A percentile compares a stretch with the other conserved stretches of the same genome.
Conservation (phyloP, 2,329 filamentous ascomycete genomes). For the Cladosporium sp. region DNA sequence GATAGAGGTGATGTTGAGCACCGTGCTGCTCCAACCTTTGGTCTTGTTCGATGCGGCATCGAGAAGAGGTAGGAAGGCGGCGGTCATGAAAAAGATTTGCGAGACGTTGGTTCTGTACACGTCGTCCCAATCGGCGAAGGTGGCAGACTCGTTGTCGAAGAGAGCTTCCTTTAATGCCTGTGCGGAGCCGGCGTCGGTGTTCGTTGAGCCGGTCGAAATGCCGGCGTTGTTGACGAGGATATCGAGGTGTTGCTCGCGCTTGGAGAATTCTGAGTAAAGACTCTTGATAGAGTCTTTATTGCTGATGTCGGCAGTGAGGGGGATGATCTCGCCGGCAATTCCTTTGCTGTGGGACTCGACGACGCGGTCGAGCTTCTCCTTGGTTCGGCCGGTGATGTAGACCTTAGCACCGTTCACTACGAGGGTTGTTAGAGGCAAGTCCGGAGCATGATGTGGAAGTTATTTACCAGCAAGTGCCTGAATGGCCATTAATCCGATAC, state of each 20-base stretch:
- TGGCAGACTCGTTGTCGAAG: slow-evolving; percentile 38
- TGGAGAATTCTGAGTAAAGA: slow-evolving; percentile 40
- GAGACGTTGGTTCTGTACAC: slow-evolving; percentile 47
- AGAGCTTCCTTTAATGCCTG: slow-evolving; percentile 43
- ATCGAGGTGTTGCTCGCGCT: slow-evolving; percentile 42
- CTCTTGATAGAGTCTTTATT: slow-evolving; percentile 41
- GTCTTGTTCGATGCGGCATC: slow-evolving; percentile 40
- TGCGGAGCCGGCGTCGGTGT: slow-evolving; percentile 36
- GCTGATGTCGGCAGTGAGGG: slow-evolving; percentile 41
- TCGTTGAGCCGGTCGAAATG: slow-evolving; percentile 38
- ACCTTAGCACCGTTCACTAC: slow-evolving; percentile 38
- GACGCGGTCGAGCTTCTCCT: slow-evolving; percentile 47
- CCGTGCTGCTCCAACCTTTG: slow-evolving; percentile 40
- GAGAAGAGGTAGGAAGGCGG: slow-evolving; percentile 44
- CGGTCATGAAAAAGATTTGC: slow-evolving; percentile 45
- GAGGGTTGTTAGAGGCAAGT: not conserved
- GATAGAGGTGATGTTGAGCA: slow-evolving; percentile 46
- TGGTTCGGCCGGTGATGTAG: slow-evolving; percentile 45
- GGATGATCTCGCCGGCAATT: slow-evolving; percentile 44
- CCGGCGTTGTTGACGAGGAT: slow-evolving; percentile 48
- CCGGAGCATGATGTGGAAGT: too few relatives aligned
- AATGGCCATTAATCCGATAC: slow-evolving; percentile 46
- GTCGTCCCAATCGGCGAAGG: slow-evolving; percentile 43
- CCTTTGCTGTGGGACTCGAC: slow-evolving; percentile 41
- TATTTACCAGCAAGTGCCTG: slow-evolving; percentile 11